Evolutionary conservation across 2,329 filamentous ascomycete genomes (phyloP).

Genomic region (Emydomyces testavorans): DNA sequence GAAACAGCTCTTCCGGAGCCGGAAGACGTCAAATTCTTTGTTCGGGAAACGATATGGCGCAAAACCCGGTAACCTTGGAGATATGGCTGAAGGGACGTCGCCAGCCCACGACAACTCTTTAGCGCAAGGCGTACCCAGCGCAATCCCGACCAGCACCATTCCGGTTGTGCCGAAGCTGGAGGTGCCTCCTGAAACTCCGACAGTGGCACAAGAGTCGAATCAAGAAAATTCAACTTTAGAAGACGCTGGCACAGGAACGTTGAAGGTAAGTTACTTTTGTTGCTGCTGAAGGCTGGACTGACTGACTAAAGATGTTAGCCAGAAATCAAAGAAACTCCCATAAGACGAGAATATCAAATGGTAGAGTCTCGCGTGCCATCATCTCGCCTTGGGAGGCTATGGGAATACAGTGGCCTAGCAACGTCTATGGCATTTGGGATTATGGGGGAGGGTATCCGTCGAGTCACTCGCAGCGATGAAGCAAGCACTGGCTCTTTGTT

Average conservation of each 20-base stretch:
- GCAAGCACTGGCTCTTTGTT: constrained; percentile 57
- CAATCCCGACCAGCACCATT: background rate
- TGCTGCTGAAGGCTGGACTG: background rate
- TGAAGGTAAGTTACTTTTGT: background rate
- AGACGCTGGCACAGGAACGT: background rate
- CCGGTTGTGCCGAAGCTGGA: background rate
- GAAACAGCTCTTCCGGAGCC: constrained; percentile 51
- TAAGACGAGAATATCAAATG: constrained; percentile 48
- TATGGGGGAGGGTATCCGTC: constrained; percentile 70
- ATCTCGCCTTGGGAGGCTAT: constrained; percentile 72
- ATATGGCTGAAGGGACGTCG: background rate
- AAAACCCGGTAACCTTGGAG: constrained; percentile 12
- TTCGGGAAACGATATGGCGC: constrained; percentile 23
- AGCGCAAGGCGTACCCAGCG: background rate
- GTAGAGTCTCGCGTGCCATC: constrained; percentile 84
- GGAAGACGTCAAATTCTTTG: constrained; percentile 46
- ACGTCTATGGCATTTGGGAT: constrained; percentile 93
- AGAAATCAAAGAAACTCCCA: constrained; percentile 18
- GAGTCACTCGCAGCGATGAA: constrained; percentile 57
- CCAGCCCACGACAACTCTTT: background rate
- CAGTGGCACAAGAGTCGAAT: background rate
- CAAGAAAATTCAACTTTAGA: background rate
- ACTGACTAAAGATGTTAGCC: constrained; percentile 20
- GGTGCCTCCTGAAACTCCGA: background rate
- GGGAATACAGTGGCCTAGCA: constrained; percentile 89